Percentiles rank a stretch among this genome's conserved stretches.
phyloP scores from a whole-genome alignment of 345 rosid species.

The Jatropha curcas region DNA sequence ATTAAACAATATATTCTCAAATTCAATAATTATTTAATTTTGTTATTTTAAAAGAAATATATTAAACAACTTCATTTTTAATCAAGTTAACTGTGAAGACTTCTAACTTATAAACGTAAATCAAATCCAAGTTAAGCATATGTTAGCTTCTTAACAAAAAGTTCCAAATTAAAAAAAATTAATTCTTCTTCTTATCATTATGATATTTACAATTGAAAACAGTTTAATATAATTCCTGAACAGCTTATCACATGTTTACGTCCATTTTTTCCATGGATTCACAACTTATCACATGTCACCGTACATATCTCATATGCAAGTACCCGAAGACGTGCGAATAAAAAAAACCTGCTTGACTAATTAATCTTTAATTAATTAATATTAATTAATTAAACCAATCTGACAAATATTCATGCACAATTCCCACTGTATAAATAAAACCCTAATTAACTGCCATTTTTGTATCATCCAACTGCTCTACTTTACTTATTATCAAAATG shows the following conservation, averaged over 20 bases:
- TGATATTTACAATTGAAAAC: too few species aligned
- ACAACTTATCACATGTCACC: conserved; percentile 4
- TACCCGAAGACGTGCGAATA: conserved; percentile 1
- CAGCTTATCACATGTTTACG: background rate
- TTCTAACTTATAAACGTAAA: too few species aligned
- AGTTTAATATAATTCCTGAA: background rate
- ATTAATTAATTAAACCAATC: background rate
- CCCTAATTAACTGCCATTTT: background rate
- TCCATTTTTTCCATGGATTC: background rate
- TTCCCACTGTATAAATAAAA: conserved; percentile 6
- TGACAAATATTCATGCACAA: background rate
- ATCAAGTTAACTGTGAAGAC: too few species aligned
- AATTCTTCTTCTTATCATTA: too few species aligned
- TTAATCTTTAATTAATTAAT: background rate
- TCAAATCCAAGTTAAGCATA: too few species aligned
- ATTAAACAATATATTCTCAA: too few species aligned
- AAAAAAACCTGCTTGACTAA: background rate
- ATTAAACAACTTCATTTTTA: too few species aligned
- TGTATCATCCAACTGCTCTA: background rate
- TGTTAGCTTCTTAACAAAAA: too few species aligned
- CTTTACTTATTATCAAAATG: background rate
- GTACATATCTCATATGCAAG: background rate
- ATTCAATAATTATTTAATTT: too few species aligned
- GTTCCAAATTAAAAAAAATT: too few species aligned
- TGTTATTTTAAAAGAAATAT: too few species aligned